Base-by-base conservation (phyloP, 2,329 filamentous ascomycete genomes). In the Fusarium graminum region DNA sequence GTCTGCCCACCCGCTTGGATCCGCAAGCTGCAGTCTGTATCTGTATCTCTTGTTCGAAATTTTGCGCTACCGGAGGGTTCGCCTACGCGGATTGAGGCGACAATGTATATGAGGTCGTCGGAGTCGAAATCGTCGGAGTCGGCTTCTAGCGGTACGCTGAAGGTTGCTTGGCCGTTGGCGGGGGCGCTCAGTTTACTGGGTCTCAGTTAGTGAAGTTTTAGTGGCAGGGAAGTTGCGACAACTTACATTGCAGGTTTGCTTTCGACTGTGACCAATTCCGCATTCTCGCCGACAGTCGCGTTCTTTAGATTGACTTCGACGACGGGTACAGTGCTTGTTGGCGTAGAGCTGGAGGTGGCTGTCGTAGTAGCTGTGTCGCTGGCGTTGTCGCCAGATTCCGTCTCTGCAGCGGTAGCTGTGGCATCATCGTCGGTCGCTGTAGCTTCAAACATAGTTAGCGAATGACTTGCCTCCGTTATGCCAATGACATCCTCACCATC, bases 221-320 rank as follows among this genome's bases (percentile, higher is more conserved):
- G 30, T 28, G 8, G 5, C 1, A 14, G 14, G 22, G 3, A 10
- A 4, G 17, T 25, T 7, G n/a, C 19, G 39, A 12, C 4, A 19
- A 42, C 63, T 32, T 54, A 55, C 63, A 67, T 34, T 12, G 59
- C 64, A 9, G 65, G 36, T 54, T 67, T 67, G 38, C 64, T 64
- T 2, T 67, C 59, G 0, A 67, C 51, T 30, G 56, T 14, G 25
- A 67, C 29, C 3, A 67, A 8, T 29, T 65, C 4, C 19, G 64
- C 64, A 12, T 67, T 67, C 4, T 67, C 64, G 7, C 64, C 55
- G 14, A 67, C 29, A 8, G 54, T 65, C 12, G 64, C 64, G 11
- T 65, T 65, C 12, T 61, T 60, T 30, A 67, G 50, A 10, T 67
- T 42, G 25, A 51, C 59, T 10, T 60, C 46, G 4, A 67, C 64